A percentile compares a stretch with the other conserved stretches of the same genome.
These are phyloP conservation scores for Globisporangium megalacanthum DNA, from an alignment of 352 stramenopile genomes.

Conservation along the genomic window DNA sequence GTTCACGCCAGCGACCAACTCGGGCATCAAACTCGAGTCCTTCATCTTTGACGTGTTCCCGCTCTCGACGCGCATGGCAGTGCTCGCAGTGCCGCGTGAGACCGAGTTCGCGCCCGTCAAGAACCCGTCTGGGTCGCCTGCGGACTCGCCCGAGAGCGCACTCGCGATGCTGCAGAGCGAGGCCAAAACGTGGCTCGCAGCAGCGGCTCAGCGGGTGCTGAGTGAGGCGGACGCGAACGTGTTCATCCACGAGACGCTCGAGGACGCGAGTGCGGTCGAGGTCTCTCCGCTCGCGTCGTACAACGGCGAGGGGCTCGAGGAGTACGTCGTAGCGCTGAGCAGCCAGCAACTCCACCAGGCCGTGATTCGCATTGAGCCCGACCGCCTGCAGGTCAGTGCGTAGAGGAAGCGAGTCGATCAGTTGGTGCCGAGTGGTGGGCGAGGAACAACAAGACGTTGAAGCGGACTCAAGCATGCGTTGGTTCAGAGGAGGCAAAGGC, in stretches of 20 bases:
- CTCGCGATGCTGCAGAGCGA: slow-evolving; percentile 67
- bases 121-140: slow-evolving; percentile 68
- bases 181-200: slow-evolving; percentile 55
- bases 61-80: slow-evolving; percentile 89
- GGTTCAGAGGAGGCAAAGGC: too few relatives aligned
- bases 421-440: too few relatives aligned
- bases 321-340: slow-evolving; percentile 21
- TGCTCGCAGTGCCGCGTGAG: slow-evolving; percentile 90
- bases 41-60: slow-evolving; percentile 99
- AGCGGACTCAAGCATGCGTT: too few relatives aligned
- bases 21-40: slow-evolving; percentile 97
- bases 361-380: slow-evolving; percentile 36
- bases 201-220: slow-evolving; percentile 31
- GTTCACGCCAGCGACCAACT: slow-evolving; percentile 78
- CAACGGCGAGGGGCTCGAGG: slow-evolving; percentile 73
- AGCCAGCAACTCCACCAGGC: neutral
- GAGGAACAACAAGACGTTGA: too few relatives aligned
- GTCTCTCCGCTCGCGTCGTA: slow-evolving; percentile 87
- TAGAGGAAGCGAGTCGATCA: neutral
- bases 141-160: slow-evolving; percentile 85
- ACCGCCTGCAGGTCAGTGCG: neutral
- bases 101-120: slow-evolving; percentile 94
- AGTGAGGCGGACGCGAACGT: slow-evolving; percentile 17
- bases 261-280: slow-evolving; percentile 40
- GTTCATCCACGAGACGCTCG: slow-evolving; percentile 33